Evolutionary conservation across 352 stramenopile species (phyloP).

Genomic region (Pythium aquatile): DNA sequence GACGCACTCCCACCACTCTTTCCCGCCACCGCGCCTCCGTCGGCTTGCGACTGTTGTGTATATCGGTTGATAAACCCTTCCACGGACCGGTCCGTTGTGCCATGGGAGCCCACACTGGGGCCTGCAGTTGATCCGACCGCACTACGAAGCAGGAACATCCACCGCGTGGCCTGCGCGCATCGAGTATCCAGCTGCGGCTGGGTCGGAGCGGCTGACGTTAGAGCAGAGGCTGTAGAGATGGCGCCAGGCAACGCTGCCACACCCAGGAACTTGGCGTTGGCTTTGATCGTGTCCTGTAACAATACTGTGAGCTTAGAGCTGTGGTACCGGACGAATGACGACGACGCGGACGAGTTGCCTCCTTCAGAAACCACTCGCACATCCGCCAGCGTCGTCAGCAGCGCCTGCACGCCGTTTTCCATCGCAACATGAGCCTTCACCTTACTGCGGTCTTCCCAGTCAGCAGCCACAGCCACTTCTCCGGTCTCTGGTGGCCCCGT

Average conservation of each 20-base stretch:
- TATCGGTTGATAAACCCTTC: slow-evolving; percentile 70
- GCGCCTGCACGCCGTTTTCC: slow-evolving; percentile 54
- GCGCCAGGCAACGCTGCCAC: slow-evolving; percentile 36
- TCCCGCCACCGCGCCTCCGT: not conserved
- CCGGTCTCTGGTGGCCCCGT: slow-evolving; percentile 15
- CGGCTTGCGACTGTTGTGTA: slow-evolving; percentile 34
- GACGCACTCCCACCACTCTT: slow-evolving; percentile 22
- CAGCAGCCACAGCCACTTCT: not conserved
- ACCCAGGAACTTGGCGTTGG: slow-evolving; percentile 50
- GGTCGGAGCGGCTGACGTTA: not conserved
- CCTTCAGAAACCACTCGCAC: slow-evolving; percentile 31
- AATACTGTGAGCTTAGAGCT: slow-evolving; percentile 78
- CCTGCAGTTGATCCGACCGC: slow-evolving; percentile 30
- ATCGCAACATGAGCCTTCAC: slow-evolving; percentile 53
- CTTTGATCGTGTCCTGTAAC: slow-evolving; percentile 75
- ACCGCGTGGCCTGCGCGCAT: slow-evolving; percentile 29
- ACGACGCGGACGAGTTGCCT: not conserved
- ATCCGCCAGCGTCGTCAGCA: slow-evolving; percentile 54
- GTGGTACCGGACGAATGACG: slow-evolving; percentile 65
- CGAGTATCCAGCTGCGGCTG: slow-evolving; percentile 12
- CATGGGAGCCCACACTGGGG: slow-evolving; percentile 8
- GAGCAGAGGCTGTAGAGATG: not conserved
- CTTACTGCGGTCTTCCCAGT: slow-evolving; percentile 30
- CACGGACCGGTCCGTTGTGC: slow-evolving; percentile 43
- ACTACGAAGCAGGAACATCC: slow-evolving; percentile 44